Evolutionary conservation across 148 eudicot genomes (phyloP), one percentile per base, ranked within the genome.

Genomic region (Drosera capensis): DNA sequence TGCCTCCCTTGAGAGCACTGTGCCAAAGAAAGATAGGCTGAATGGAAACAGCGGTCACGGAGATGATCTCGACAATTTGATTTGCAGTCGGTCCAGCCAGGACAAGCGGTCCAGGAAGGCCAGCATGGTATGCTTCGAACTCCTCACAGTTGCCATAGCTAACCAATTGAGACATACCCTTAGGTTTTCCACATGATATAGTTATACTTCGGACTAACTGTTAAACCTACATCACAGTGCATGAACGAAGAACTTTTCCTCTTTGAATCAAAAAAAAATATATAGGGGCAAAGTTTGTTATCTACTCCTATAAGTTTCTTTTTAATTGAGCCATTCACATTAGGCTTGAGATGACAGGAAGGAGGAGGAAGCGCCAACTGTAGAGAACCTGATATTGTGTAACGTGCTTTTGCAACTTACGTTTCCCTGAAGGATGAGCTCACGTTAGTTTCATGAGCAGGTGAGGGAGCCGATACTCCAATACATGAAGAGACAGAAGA

Each of bases 391-490:
- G n/a, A n/a, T n/a, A n/a, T n/a, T n/a, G n/a, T n/a, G n/a, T n/a
- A n/a, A n/a, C n/a, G n/a, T n/a, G n/a, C n/a, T n/a, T n/a, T n/a
- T n/a, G n/a, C n/a, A n/a, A n/a, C n/a, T n/a, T n/a, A n/a, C n/a
- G n/a, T n/a, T n/a, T n/a, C n/a, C n/a, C n/a, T n/a, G n/a, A n/a
- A n/a, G n/a, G n/a, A n/a, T n/a, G n/a, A n/a, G n/a, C n/a, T n/a
- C n/a, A n/a, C n/a, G n/a, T 40, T 14, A 46, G 14, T 0, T 26
- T 48, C 48, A 41, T 19, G 24, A 24, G 40, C 54, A 83, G 94
- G 94, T 83, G 12, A 79, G 68, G 59, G 96, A 82, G 64, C 96
- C 96, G 0, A 87, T 87, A 48, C 62, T 77, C 43, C 90, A 87
- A 52, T 62, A 57, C 59, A 1, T 30, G 13, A 87, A 79, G 74